Percentiles rank a stretch among this genome's conserved stretches.
Conservation (phyloP, 805 yeast genomes). For the Ogataea populi-albae region DNA sequence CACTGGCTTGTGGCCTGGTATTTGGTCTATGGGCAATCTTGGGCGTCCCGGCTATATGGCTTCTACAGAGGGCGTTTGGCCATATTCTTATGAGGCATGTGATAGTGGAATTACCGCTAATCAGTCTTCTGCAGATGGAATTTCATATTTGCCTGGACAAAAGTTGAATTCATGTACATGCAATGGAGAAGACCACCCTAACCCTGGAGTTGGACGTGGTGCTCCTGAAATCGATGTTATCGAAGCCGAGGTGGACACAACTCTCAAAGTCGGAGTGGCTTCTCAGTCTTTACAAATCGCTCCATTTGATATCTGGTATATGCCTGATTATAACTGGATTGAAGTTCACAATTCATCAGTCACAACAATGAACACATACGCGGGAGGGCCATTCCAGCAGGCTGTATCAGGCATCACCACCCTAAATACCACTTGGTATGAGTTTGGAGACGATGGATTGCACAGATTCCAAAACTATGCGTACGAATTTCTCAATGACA, state of each 20-base stretch:
- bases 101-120: slow-evolving; percentile 95
- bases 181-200: slow-evolving; percentile 82
- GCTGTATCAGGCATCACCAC: slow-evolving; percentile 84
- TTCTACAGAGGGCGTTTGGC: slow-evolving; percentile 93
- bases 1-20: slow-evolving; percentile 93
- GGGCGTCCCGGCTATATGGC: slow-evolving; percentile 91
- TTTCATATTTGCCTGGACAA: slow-evolving; percentile 85
- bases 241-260: slow-evolving; percentile 75
- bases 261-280: slow-evolving; percentile 58
- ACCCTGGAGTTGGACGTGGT: slow-evolving; percentile 83
- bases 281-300: slow-evolving; percentile 93
- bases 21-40: slow-evolving; percentile 91
- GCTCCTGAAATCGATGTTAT: slow-evolving; percentile 93
- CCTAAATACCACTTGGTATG: slow-evolving; percentile 80
- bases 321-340: slow-evolving; percentile 80
- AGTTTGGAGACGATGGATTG: slow-evolving; percentile 48
- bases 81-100: slow-evolving; percentile 81
- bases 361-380: slow-evolving; percentile 80
- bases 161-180: slow-evolving; percentile 75
- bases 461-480: slow-evolving; percentile 70
- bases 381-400: slow-evolving; percentile 93
- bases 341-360: slow-evolving; percentile 66
- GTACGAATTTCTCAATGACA: slow-evolving; percentile 72
- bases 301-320: slow-evolving; percentile 92
- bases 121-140: slow-evolving; percentile 87